phyloP scores from a whole-genome alignment of 2,329 filamentous ascomycete species.

The Aspergillus novoparasiticus region DNA sequence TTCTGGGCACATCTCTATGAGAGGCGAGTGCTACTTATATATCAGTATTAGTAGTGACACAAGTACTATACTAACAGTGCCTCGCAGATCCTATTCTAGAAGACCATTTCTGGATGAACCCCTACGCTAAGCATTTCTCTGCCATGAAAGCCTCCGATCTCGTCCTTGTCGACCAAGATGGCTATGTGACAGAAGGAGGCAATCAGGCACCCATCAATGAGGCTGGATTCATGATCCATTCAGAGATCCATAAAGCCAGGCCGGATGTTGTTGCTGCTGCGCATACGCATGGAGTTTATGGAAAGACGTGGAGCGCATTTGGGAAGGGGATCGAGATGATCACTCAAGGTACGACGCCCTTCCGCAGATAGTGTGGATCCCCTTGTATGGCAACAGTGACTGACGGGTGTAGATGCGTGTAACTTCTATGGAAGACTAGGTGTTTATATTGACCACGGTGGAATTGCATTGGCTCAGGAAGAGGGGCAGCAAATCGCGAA shows the following conservation, averaged over 20 bases:
- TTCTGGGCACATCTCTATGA: conserved; percentile 46
- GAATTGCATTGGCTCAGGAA: conserved; percentile 43
- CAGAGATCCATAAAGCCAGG: conserved; percentile 60
- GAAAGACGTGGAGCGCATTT: conserved; percentile 64
- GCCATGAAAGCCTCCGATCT: conserved; percentile 46
- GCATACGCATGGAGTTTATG: conserved; percentile 61
- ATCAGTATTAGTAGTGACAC: not conserved
- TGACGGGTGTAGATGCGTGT: conserved; percentile 35
- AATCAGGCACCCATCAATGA: conserved; percentile 43
- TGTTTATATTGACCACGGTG: conserved; percentile 45
- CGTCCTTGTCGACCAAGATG: conserved; percentile 43
- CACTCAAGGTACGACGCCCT: conserved; percentile 55
- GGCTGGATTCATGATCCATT: conserved; percentile 63
- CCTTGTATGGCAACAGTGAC: not conserved
- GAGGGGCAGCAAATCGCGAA: conserved; percentile 42
- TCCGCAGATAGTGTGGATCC: not conserved
- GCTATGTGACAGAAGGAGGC: conserved; percentile 44
- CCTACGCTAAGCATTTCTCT: conserved; percentile 44
- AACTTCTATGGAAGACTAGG: conserved; percentile 42
- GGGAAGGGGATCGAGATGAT: conserved; percentile 62
- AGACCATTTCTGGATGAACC: conserved; percentile 46
- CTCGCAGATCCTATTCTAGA: conserved; percentile 37
- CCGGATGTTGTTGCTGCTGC: conserved; percentile 62
- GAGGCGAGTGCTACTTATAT: conserved; percentile 26
- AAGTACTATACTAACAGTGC: not conserved